Evolutionary conservation across 2,329 filamentous ascomycete species (phyloP), one percentile per base, ranked within the genome.

Genomic region (Xylariaceae sp.): DNA sequence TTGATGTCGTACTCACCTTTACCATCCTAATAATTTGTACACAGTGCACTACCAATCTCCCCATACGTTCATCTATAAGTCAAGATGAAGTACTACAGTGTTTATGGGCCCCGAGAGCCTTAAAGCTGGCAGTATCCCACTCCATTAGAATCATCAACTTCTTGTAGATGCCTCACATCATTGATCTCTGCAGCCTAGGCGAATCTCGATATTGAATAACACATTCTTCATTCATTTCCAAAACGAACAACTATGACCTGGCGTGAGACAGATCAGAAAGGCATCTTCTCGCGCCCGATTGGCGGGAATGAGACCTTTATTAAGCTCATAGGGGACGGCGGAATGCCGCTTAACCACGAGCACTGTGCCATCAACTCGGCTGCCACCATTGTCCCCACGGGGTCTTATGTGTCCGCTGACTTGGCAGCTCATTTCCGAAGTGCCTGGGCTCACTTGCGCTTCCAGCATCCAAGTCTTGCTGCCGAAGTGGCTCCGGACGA

Each of bases 291-390:
- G 37, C 50, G 50, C 6, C 30, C 53, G 5, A 55, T 57, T 29
- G 55, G 53, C 30, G 61, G 60, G 27, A 60, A 58, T 32, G 67
- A 70, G 58, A 59, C 50, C 4, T 71, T 66, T 27, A 66, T 68
- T 48, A 70, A 68, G 44, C 51, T 69, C 3, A 21, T 68, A n/a
- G 67, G 60, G n/a, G 67, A 70, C 33, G 42, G 55, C 20, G 63
- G 60, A 29, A 55, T 57, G 21, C 47, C 59, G 4, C 46, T 70
- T 8, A 62, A 65, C 23, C 66, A 67, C 36, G 69, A 72, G 50
- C 63, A 70, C 48, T 71, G 70, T 69, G 56, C 69, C 13, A 55
- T 71, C 41, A 66, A 66, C 21, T 58, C 60, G 3, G 57, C 60
- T 1, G 57, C 59, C 35, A 47, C 52, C 35, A 47, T 69, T 49